Evolutionary conservation across 1,284 basidiomycete genomes (phyloP), one percentile per base, ranked within the genome.

Genomic region (Ceratobasidium papillatum): DNA sequence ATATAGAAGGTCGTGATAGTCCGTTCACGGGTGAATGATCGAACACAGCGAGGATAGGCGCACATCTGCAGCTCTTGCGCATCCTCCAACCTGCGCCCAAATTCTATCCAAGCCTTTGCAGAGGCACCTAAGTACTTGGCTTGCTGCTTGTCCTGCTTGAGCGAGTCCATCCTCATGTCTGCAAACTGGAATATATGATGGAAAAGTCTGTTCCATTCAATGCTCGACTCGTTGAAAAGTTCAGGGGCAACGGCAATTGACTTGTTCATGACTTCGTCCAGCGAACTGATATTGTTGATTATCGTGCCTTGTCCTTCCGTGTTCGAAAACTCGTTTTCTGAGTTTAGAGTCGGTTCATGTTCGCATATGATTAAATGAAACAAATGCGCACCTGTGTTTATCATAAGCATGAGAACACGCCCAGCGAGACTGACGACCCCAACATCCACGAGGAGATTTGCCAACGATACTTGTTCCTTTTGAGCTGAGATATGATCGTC

Each of bases 31-130:
- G 43, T 32, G 30, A 17, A 22, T 19, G 11, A 5, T 8, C 56
- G 27, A 49, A 63, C 36, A 25, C 61, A 63, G 14, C 43, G 61
- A 30, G 61, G 61, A 27, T 63, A 45, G 2, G 61, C 41, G 19
- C 61, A 63, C 4, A 43, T 30, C 30, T 30, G 8, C 11, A 11
- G 27, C 32, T 22, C 25, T 3, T 25, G 59, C n/a, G 43, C 3
- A 30, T 27, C 8, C 30, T 27, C 52, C 8, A 54, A 9, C 7
- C 25, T 12, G 12, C 25, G 52, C 27, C 22, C 52, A 17, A 54
- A 54, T 52, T 54, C 11, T 1, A 54, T 9, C 34, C 32, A 58
- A 36, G 14, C 19, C 7, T 58, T 17, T 5, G 19, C 14, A 25
- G 19, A 30, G 22, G 5, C 3, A 7, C 12, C 1, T 19, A 58